Conservation (phyloP, 208 protist genomes). For the Leishmania tropica region DNA sequence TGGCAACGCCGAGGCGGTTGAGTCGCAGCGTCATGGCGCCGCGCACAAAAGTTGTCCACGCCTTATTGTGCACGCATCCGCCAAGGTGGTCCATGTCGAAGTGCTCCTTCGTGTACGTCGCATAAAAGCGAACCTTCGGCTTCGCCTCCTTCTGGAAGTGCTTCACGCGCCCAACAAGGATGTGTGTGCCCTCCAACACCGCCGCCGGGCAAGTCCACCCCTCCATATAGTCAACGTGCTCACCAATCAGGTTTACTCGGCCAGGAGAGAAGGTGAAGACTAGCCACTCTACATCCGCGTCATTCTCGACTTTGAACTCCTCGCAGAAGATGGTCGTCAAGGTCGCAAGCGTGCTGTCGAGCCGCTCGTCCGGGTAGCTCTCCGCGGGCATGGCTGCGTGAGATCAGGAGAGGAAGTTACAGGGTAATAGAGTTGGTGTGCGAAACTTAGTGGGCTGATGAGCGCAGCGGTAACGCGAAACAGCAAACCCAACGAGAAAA, state of each 20-base stretch:
- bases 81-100: slow-evolving; percentile 50
- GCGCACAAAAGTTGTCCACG: slow-evolving; percentile 70
- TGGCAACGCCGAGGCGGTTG: slow-evolving; percentile 45
- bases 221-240: slow-evolving; percentile 92
- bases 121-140: slow-evolving; percentile 63
- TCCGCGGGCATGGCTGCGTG: slow-evolving; percentile 36
- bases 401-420: neutral
- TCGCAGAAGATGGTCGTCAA: slow-evolving; percentile 59
- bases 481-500: neutral
- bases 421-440: neutral
- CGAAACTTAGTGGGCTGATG: neutral
- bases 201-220: slow-evolving; percentile 81
- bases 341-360: slow-evolving; percentile 47
- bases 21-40: slow-evolving; percentile 65
- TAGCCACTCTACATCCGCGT: slow-evolving; percentile 72
- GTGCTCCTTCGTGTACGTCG: slow-evolving; percentile 54
- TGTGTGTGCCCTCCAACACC: slow-evolving; percentile 59
- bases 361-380: slow-evolving; percentile 50
- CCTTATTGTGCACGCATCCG: slow-evolving; percentile 42
- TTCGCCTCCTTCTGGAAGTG: slow-evolving; percentile 37
- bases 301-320: slow-evolving; percentile 46
- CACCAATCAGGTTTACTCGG: slow-evolving; percentile 91
- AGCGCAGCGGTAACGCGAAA: neutral
- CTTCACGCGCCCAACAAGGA: slow-evolving; percentile 71
- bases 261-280: slow-evolving; percentile 84